Evolutionary conservation across 257 asterid genomes (phyloP).

Genomic region (Apocynum venetum): DNA sequence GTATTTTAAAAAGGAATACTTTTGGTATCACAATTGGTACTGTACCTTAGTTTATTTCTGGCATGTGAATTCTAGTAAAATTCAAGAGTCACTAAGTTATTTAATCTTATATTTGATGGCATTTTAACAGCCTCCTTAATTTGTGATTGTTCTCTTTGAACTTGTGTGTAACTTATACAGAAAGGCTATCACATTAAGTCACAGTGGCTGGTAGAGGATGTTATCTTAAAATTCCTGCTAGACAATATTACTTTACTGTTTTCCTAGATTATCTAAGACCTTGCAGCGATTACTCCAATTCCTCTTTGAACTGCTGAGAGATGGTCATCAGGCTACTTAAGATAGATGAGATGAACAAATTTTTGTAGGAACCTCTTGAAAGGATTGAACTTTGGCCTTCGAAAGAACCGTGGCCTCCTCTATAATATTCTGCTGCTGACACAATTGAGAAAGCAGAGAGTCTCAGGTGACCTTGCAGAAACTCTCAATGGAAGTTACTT

Average conservation of each 20-base stretch:
- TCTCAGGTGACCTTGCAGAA: constrained; percentile 2
- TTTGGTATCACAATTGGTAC: neutral
- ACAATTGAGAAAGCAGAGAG: neutral
- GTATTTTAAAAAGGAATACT: neutral
- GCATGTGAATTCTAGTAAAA: neutral
- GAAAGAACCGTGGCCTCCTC: neutral
- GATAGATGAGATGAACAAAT: neutral
- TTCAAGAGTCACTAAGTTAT: neutral
- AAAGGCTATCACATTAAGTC: neutral
- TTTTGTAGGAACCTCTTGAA: neutral
- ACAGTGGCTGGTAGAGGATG: neutral
- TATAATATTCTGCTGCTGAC: neutral
- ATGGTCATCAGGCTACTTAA: neutral
- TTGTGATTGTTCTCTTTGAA: neutral
- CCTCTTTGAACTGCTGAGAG: neutral
- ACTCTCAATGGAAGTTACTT: neutral
- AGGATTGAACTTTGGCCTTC: constrained; percentile 4
- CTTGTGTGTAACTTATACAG: neutral
- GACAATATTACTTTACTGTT: neutral
- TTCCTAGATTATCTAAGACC: neutral
- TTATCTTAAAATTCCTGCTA: neutral
- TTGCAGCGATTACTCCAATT: neutral
- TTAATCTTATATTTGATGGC: neutral
- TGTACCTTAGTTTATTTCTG: neutral
- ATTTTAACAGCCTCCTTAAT: neutral